Evolutionary conservation across 192 early-diverging fungal species (phyloP), one percentile per base, ranked within the genome.

Genomic region (Entomortierella beljakovae): DNA sequence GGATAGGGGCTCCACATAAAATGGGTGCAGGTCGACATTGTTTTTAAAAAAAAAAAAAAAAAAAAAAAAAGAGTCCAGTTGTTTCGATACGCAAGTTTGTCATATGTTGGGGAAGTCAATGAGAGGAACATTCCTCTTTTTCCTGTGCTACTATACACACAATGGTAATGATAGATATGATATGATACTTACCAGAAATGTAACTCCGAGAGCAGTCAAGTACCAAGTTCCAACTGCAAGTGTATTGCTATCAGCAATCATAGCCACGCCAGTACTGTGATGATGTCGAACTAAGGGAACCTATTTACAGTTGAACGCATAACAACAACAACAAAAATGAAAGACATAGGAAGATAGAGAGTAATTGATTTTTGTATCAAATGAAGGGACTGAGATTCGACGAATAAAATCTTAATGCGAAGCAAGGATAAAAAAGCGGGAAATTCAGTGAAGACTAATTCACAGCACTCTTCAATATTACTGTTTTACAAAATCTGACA

Each of bases 141-240:
- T 40, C 37, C 37, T 40, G 37, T 40, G 37, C 37, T 40, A 40
- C 37, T 9, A 40, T 40, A 62, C 9, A 35, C 32, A 10, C 20
- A 33, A 34, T 40, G 6, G 37, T 6, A 40, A 13, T 40, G 43
- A 46, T 46, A 37, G 23, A 28, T 22, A 26, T 26, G 20, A 25
- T 2, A 46, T 38, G 22, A 23, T n/a, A 60, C 75, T 70, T 60
- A 79, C 75, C 37, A 70, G 15, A 22, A 23, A 79, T 22, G 67
- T 70, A 7, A 50, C 26, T 20, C 75, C 68, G 22, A 79, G 75
- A 18, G 75, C 59, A 23, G 55, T 70, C 28, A 79, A 40, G 40
- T 79, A 79, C 75, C 75, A 79, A 10, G 67, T 79, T 0, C 75
- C 75, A 6, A 79, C 75, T 2, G 75, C 75, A 4, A 79, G 68